Evolutionary conservation across 495 filamentous ascomycete species (phyloP).

Genomic region (Penicillium herquei): DNA sequence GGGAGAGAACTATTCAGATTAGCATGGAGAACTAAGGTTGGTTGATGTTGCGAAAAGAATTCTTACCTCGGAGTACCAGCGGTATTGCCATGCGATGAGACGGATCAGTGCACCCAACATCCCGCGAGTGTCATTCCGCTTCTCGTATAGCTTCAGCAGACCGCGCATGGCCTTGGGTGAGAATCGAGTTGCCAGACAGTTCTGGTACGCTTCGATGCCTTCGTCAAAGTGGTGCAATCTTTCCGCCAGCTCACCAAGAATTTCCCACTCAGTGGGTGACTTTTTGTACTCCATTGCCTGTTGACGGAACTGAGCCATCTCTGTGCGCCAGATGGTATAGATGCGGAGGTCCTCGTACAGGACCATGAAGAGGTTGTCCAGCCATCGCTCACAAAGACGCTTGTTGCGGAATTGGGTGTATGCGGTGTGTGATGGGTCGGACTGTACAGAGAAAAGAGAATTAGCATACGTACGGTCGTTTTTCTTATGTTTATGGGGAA

Average conservation of each 20-base stretch:
- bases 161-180: constrained; percentile 87
- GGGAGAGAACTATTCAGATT: constrained; percentile 73
- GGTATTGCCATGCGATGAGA: constrained; percentile 94
- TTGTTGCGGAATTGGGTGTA: constrained; percentile 87
- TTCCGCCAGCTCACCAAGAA: constrained; percentile 88
- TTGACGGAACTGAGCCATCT: constrained; percentile 88
- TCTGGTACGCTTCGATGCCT: constrained; percentile 86
- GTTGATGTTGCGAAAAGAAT: background rate
- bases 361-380: constrained; percentile 99
- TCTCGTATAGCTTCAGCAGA: constrained; percentile 73
- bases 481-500: background rate
- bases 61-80: constrained; percentile 92
- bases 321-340: constrained; percentile 98
- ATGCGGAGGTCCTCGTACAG: constrained; percentile 96
- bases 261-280: constrained; percentile 96
- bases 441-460: constrained; percentile 22
- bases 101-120: constrained; percentile 79
- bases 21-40: background rate
- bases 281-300: constrained; percentile 93
- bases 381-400: constrained; percentile 93
- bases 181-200: constrained; percentile 78
- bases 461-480: constrained; percentile 6
- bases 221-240: constrained; percentile 87
- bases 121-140: constrained; percentile 67
- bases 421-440: constrained; percentile 45